Conservation (phyloP, 2,329 filamentous ascomycete genomes). For the Cladophialophora yegresii region DNA sequence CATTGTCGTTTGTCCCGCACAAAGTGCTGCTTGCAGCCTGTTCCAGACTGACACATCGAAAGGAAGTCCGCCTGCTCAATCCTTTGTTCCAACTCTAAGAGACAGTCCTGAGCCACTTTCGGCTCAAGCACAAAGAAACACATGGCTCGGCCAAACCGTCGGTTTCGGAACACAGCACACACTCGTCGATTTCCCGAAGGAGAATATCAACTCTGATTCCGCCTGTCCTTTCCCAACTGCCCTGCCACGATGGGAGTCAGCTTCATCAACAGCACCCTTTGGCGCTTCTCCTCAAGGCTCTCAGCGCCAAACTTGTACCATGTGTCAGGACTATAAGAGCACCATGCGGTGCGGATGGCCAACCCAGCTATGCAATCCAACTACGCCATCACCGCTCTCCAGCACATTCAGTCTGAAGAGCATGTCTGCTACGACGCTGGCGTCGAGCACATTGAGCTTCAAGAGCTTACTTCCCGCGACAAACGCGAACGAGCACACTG, state of each 20-base stretch:
- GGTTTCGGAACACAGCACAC: background rate
- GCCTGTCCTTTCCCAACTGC: background rate
- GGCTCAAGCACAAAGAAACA: slow-evolving; percentile 13
- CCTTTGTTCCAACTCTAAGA: slow-evolving; percentile 10
- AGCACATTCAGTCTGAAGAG: background rate
- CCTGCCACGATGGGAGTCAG: background rate
- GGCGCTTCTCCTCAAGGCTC: background rate
- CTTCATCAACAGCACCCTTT: background rate
- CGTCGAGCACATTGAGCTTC: background rate
- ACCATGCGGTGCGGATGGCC: background rate
- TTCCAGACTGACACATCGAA: background rate
- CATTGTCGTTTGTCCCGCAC: background rate
- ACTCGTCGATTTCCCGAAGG: background rate
- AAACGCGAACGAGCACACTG: background rate
- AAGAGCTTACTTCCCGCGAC: background rate
- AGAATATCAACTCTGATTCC: background rate
- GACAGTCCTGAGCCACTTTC: background rate
- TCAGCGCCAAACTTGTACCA: background rate
- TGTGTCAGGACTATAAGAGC: background rate
- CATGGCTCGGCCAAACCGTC: background rate
- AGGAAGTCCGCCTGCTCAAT: background rate
- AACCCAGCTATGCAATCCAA: background rate
- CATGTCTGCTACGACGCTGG: background rate
- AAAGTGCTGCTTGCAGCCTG: slow-evolving; percentile 3
- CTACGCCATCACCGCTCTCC: background rate